Evolutionary conservation across 768 basidiomycete genomes (phyloP).

Genomic region (Rhodotorula paludigena): DNA sequence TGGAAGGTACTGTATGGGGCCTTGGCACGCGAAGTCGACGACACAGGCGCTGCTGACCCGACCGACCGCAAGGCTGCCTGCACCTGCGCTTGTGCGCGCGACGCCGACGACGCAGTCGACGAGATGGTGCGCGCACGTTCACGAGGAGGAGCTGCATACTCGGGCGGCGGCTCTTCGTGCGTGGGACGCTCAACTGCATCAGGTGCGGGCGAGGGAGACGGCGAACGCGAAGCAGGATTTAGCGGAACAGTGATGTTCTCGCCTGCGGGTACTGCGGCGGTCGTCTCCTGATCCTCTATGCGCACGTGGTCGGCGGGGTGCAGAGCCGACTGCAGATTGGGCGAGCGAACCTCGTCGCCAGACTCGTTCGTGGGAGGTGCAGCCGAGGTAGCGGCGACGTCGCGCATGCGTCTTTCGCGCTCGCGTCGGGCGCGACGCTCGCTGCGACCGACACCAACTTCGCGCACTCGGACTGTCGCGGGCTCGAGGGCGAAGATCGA

Average conservation of each 20-base stretch:
- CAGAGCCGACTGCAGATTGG: constrained; percentile 44
- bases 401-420: constrained; percentile 64
- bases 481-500: constrained; percentile 90
- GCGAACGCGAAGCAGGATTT: constrained; percentile 52
- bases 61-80: background rate
- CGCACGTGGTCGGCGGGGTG: constrained; percentile 42
- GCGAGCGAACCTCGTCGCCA: constrained; percentile 44
- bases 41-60: background rate
- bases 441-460: constrained; percentile 82
- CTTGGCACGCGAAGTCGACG: constrained; percentile 2
- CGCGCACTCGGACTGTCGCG: constrained; percentile 86
- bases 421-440: constrained; percentile 79
- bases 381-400: constrained; percentile 50
- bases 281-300: background rate
- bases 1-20: constrained; percentile 78
- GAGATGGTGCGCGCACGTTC: constrained; percentile 40
- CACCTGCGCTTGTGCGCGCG: background rate
- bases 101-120: background rate
- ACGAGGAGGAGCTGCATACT: background rate
- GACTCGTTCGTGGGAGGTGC: constrained; percentile 37
- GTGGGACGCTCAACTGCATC: background rate
- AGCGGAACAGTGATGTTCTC: constrained; percentile 50
- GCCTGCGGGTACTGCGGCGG: background rate
- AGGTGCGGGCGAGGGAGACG: constrained; percentile 49
- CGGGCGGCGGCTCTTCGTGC: background rate